Evolutionary conservation across 768 basidiomycete genomes (phyloP), one percentile per base, ranked within the genome.

Genomic region (Leucocoprinus sp.): DNA sequence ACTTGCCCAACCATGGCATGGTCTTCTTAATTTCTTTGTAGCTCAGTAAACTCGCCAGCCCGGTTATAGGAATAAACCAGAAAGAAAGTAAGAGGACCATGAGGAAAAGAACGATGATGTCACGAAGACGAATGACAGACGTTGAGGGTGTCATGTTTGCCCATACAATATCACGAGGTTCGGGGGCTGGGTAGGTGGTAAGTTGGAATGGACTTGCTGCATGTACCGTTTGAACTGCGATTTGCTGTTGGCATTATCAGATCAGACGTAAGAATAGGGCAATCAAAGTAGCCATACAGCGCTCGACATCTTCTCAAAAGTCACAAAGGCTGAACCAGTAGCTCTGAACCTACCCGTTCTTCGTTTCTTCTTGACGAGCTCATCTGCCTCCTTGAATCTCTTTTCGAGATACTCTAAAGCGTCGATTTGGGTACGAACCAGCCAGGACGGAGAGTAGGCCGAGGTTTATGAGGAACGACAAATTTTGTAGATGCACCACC

Each of bases 161-260:
- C 96, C 96, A 99, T 15, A 97, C 79, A 45, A 98, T 88, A 60
- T 98, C 95, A 38, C 95, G 78, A 8, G 95, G 93, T 59, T 97
- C 93, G 0, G 95, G 95, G 0, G 95, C 93, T 15, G 78, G 75
- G 48, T 69, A 74, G 8, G 89, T 93, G 24, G 71, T 71, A 42
- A 76, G 74, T 60, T 80, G 75, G 42, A 71, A 72, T 12, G 83
- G 83, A 42, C 72, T 72, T 0, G 85, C 73, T 0, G 84, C 75
- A 55, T 92, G 86, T 0, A 85, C 85, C 1, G 81, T 74, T 62
- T 97, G 93, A 5, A 86, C 71, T 1, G 91, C 93, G 34, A 87
- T 82, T 84, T 99, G 93, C 75, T 86, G 52, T 0, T 49, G 28
- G n/a, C n/a, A n/a, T n/a, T n/a, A n/a, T 34, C 34, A 12, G 26